Base-by-base conservation (phyloP, 805 yeast genomes). In the Metschnikowia lochheadii region DNA sequence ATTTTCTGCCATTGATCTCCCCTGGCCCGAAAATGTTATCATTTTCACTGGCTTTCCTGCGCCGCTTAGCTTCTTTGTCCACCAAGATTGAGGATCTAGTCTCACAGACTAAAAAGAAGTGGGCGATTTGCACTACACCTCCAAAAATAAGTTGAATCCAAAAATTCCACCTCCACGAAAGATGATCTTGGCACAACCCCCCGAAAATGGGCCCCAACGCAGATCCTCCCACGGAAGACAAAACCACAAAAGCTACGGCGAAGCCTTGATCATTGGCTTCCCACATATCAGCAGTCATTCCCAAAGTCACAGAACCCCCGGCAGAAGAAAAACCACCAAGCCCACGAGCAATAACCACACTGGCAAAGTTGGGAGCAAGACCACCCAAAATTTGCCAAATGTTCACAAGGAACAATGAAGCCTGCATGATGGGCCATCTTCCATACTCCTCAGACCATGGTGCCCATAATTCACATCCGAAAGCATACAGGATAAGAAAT, bases 111-210 rank as follows among this genome's bases (percentile, higher is more conserved):
- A 66, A 49, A 51, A 70, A 60, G 46, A 70, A 66, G 50, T 71
- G 76, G 21, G 60, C 35, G 4, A 65, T 32, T 52, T 71, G 73
- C 14, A 59, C 64, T 17, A 58, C 65, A 18, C 67, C 72, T 17
- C 73, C 73, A 45, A 68, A 61, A 32, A 68, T 68, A 37, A 68
- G 58, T 54, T 68, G 73, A 37, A 67, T 65, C 69, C 69, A 65
- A 41, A 65, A 65, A 43, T 61, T 63, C 62, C 62, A 58, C 34
- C 56, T 40, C 62, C 62, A 62, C 5, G 57, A 47, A 20, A 63
- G 56, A 35, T 59, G 50, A 11, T 56, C 52, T 38, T 53, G 52
- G 41, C 60, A 53, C 29, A 61, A 46, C 8, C 65, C 65, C 11
- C 69, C 68, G 49, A 64, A 64, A 36, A 65, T 56, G 15, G 69